Evolutionary conservation across 2,329 filamentous ascomycete species (phyloP).

Genomic region (Cercospora nicotianae): DNA sequence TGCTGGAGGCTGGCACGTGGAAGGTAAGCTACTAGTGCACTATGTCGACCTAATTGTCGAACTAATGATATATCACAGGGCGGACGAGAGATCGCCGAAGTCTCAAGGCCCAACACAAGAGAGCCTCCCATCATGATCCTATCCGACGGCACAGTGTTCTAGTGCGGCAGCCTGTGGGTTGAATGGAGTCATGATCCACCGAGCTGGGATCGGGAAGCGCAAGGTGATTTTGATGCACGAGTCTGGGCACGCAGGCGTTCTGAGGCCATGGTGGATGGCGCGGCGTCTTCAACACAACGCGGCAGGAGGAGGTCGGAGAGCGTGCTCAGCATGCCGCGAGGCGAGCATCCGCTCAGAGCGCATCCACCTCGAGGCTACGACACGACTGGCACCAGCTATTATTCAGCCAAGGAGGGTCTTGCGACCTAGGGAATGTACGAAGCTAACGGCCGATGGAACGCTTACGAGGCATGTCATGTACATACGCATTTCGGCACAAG

Average conservation of each 20-base stretch:
- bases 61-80: slow-evolving; percentile 56
- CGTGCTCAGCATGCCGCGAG: slow-evolving; percentile 5
- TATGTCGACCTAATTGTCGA: background rate
- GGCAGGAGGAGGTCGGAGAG: slow-evolving; percentile 1
- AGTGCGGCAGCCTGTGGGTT: slow-evolving; percentile 39
- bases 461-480: background rate
- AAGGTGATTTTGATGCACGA: slow-evolving; percentile 12
- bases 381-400: slow-evolving; percentile 9
- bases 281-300: background rate
- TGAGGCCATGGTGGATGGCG: slow-evolving; percentile 11
- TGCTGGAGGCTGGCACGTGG: slow-evolving; percentile 96
- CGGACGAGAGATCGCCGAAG: slow-evolving; percentile 91
- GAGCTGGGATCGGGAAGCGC: slow-evolving; percentile 14
- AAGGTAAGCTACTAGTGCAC: slow-evolving; percentile 65
- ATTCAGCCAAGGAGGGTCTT: slow-evolving; percentile 7
- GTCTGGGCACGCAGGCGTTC: slow-evolving; percentile 14
- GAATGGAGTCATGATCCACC: slow-evolving; percentile 32
- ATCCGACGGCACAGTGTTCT: slow-evolving; percentile 95
- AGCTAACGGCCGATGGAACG: slow-evolving; percentile 10
- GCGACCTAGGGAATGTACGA: background rate
- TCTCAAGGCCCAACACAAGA: slow-evolving; percentile 92
- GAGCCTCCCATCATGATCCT: slow-evolving; percentile 95
- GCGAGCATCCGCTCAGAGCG: slow-evolving; percentile 18
- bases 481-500: background rate
- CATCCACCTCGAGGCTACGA: slow-evolving; percentile 14